Conservation (phyloP, 1,139 yeast species). For the Magnusiomyces suaveolens region DNA sequence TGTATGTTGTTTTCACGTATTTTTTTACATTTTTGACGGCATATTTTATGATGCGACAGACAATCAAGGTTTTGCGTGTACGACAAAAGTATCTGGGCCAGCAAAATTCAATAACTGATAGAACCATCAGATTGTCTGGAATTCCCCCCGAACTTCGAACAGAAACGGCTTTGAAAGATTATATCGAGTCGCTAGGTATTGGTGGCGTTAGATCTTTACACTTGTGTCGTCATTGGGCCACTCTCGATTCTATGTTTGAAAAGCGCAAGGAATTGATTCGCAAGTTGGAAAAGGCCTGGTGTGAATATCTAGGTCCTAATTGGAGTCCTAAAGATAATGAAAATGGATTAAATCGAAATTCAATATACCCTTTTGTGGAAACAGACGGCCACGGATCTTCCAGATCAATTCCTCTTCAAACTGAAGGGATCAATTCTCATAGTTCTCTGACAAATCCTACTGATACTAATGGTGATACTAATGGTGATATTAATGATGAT, state of each 20-base stretch:
- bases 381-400: conserved; percentile 5
- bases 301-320: conserved; percentile 49
- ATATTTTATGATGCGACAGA: conserved; percentile 53
- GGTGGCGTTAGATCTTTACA: conserved; percentile 71
- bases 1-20: conserved; percentile 81
- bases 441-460: conserved; percentile 5
- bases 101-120: conserved; percentile 84
- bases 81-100: conserved; percentile 79
- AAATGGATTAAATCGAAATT: not conserved
- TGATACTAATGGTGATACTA: not conserved
- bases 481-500: conserved; percentile 4
- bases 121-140: conserved; percentile 83
- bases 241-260: conserved; percentile 54
- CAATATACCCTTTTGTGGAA: conserved; percentile 11
- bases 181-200: conserved; percentile 66
- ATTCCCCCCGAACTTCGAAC: conserved; percentile 77
- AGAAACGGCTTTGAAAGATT: conserved; percentile 56
- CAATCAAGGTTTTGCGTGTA: conserved; percentile 59
- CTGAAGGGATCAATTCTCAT: conserved; percentile 12
- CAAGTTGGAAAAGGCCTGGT: conserved; percentile 65
- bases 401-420: conserved; percentile 10
- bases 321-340: conserved; percentile 16
- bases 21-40: conserved; percentile 65
- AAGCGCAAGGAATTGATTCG: conserved; percentile 46
- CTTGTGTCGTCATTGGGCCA: conserved; percentile 79